Base-by-base conservation (phyloP, 768 basidiomycete genomes). In the Megacollybia marginata region DNA sequence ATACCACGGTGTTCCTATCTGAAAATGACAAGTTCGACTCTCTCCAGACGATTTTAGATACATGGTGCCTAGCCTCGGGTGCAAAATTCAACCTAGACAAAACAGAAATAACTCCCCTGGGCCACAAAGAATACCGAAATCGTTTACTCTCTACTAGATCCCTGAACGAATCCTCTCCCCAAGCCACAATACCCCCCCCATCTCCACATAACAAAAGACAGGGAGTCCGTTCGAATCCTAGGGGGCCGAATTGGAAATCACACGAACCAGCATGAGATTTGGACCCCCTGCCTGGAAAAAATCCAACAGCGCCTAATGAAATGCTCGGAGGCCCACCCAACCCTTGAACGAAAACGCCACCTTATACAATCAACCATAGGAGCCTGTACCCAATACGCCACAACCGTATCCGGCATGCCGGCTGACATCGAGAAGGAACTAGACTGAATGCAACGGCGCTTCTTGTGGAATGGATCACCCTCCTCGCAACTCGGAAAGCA, bases 81-180 rank as follows among this genome's bases (percentile, higher is more conserved):
- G 57, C 51, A 0, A 61, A 57, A 11, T 59, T 61, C 2, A 61
- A 61, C 31, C 0, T 54, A 0, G 42, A 42, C 13, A 60, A 60
- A 18, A 61, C 59, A 0, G 49, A 60, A 12, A 48, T 61, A 1
- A 16, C 52, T 0, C 59, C 54, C 0, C 56, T 67, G 0, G 64
- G 67, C 40, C 18, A 15, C 8, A 31, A 44, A 18, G 16, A 43
- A 42, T 48, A 44, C 32, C 11, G 48, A 42, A 13, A 12, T 15
- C n/a, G n/a, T 9, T 10, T 48, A 9, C 15, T 48, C 10, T 15
- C 42, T 8, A 45, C 48, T 44, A 9, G 48, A 15, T n/a, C 10
- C 10, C 9, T 23, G 43, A 16, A n/a, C 15, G 48, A 15, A 8
- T 18, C 9, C 13, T 40, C 48, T n/a, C n/a, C n/a, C n/a, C n/a